A percentile compares a stretch with the other conserved stretches of the same genome.
Evolutionary conservation across 1,139 yeast species (phyloP).

Genomic region (Geotrichum europaeum): DNA sequence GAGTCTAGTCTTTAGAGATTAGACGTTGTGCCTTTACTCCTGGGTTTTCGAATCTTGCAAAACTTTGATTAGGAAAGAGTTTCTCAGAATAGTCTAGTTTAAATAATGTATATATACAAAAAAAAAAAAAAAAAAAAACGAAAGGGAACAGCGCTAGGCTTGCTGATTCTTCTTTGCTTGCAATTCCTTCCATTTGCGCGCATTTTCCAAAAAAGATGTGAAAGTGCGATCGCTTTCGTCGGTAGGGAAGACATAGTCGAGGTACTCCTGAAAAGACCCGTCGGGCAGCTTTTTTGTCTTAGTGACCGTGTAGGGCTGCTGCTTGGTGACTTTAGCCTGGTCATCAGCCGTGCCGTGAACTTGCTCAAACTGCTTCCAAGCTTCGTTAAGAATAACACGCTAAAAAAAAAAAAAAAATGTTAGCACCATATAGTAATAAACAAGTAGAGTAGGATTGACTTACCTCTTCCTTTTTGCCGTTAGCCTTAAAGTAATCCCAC

Average conservation of each 20-base stretch:
- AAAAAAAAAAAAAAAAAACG: too few species aligned
- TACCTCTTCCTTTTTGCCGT: slow-evolving; percentile 37
- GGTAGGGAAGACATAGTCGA: slow-evolving; percentile 61
- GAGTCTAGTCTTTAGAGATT: too few species aligned
- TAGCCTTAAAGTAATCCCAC: slow-evolving; percentile 40
- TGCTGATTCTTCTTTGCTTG: slow-evolving; percentile 3
- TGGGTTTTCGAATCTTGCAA: too few species aligned
- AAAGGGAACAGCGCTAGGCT: not conserved
- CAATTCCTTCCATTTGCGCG: slow-evolving; percentile 50
- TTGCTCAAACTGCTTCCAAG: slow-evolving; percentile 61
- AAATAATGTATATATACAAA: too few species aligned
- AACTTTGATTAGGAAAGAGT: too few species aligned
- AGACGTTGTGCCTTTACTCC: too few species aligned
- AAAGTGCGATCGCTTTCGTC: slow-evolving; percentile 37
- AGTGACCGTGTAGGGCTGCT: slow-evolving; percentile 55
- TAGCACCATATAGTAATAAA: not conserved
- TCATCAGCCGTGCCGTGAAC: slow-evolving; percentile 50
- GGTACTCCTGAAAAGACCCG: slow-evolving; percentile 50
- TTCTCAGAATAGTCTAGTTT: too few species aligned
- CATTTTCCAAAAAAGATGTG: slow-evolving; percentile 55
- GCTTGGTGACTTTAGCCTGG: slow-evolving; percentile 36
- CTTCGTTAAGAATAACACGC: slow-evolving; percentile 52
- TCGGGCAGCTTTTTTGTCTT: slow-evolving; percentile 41
- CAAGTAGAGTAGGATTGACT: not conserved
- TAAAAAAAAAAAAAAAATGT: not conserved